Conservation (phyloP, 1,139 yeast species). For the Saccharomyces hybrid region DNA sequence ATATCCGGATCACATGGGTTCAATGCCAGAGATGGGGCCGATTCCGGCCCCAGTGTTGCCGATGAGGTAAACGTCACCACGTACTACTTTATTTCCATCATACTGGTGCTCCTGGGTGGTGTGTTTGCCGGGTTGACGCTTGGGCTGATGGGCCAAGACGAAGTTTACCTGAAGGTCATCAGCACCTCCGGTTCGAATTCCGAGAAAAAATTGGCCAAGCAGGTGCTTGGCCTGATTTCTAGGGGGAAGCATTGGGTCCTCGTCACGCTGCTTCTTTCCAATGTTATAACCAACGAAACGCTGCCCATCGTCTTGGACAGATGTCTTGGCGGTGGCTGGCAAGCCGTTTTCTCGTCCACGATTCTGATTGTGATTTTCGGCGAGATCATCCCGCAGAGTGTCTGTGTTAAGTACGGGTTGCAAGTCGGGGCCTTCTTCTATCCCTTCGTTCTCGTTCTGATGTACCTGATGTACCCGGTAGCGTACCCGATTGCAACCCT, state of each 20-base stretch:
- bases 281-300: slow-evolving; percentile 93
- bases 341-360: slow-evolving; percentile 89
- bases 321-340: slow-evolving; percentile 95
- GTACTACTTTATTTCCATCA: slow-evolving; percentile 45
- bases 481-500: slow-evolving; percentile 86
- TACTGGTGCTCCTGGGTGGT: slow-evolving; percentile 82
- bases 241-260: slow-evolving; percentile 97
- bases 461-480: slow-evolving; percentile 87
- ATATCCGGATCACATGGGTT: slow-evolving; percentile 11
- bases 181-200: slow-evolving; percentile 41
- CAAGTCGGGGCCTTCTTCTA: slow-evolving; percentile 87
- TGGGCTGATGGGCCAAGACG: slow-evolving; percentile 97
- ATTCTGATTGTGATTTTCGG: slow-evolving; percentile 92
- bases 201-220: slow-evolving; percentile 67
- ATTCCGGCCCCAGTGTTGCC: background rate
- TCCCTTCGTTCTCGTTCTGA: slow-evolving; percentile 75
- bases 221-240: slow-evolving; percentile 64
- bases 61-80: slow-evolving; percentile 11
- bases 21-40: slow-evolving; percentile 2
- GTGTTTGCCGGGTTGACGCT: slow-evolving; percentile 93
- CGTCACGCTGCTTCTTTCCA: slow-evolving; percentile 75
- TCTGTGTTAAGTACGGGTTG: slow-evolving; percentile 87
- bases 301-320: slow-evolving; percentile 90
- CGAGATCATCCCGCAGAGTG: slow-evolving; percentile 91
- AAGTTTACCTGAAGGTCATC: slow-evolving; percentile 73